phyloP scores from a whole-genome alignment of 352 stramenopile genomes.

The Saprolegnia parasitica region DNA sequence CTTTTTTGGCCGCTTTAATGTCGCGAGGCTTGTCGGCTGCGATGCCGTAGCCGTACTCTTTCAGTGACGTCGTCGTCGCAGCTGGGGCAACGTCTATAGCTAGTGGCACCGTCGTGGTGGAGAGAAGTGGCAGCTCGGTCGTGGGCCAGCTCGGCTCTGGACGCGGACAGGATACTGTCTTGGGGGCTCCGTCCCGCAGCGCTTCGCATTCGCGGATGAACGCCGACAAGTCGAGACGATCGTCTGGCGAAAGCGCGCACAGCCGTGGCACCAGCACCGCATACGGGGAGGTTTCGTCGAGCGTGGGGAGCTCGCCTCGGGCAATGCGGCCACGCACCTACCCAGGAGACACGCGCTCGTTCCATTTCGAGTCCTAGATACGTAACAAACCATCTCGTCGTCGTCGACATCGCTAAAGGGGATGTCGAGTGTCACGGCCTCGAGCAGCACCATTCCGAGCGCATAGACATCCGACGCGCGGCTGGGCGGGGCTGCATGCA shows the following conservation, averaged over 20 bases:
- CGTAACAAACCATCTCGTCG: neutral
- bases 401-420: constrained; percentile 33
- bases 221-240: too few species aligned
- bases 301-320: neutral
- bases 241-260: too few species aligned
- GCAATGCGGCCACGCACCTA: constrained; percentile 9
- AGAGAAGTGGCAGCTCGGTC: too few species aligned
- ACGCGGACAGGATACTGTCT: too few species aligned
- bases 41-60: constrained; percentile 14
- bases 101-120: too few species aligned
- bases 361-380: too few species aligned
- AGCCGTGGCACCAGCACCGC: too few species aligned
- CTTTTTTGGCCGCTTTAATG: neutral
- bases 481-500: constrained; percentile 34
- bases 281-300: neutral
- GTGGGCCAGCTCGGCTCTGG: too few species aligned
- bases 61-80: neutral
- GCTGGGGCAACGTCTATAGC: neutral
- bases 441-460: constrained; percentile 76
- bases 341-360: too few species aligned
- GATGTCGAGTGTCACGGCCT: constrained; percentile 46
- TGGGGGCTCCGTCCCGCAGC: too few species aligned
- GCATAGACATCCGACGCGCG: constrained; percentile 62
- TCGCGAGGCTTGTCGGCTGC: neutral
- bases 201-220: too few species aligned